Conservation (phyloP, 208 protist species). For the Naegleria lovaniensis region DNA sequence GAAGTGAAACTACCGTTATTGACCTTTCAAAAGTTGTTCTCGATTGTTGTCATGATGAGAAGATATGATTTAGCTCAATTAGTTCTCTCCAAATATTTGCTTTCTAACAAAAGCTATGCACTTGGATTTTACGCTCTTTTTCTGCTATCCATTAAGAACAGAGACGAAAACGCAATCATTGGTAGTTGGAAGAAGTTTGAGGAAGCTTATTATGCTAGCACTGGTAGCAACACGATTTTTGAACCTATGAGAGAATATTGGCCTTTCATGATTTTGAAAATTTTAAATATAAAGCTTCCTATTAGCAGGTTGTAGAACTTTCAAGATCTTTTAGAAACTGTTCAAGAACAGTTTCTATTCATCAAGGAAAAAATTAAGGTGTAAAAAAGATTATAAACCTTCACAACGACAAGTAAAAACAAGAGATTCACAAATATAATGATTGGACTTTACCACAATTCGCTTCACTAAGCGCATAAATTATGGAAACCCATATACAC, state of each 20-base stretch:
- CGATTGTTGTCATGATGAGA: not conserved
- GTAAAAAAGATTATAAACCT: too few species aligned
- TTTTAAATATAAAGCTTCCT: not conserved
- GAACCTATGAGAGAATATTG: not conserved
- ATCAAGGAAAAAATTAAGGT: too few species aligned
- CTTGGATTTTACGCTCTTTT: not conserved
- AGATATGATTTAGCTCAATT: not conserved
- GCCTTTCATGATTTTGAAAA: not conserved
- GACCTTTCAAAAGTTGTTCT: not conserved
- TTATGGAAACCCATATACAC: conserved; percentile 16
- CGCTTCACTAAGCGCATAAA: not conserved
- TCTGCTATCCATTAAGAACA: not conserved
- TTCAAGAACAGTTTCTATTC: too few species aligned
- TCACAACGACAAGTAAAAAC: too few species aligned
- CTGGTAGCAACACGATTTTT: not conserved
- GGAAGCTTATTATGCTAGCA: not conserved
- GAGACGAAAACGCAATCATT: not conserved
- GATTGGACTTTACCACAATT: too few species aligned
- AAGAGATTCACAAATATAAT: too few species aligned
- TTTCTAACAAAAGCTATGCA: not conserved
- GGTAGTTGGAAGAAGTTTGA: not conserved
- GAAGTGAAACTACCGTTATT: not conserved
- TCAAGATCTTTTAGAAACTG: too few species aligned
- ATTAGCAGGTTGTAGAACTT: too few species aligned
- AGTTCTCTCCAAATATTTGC: not conserved